Base-by-base conservation (phyloP, 1,284 basidiomycete species). In the Cutaneotrichosporon sp. region DNA sequence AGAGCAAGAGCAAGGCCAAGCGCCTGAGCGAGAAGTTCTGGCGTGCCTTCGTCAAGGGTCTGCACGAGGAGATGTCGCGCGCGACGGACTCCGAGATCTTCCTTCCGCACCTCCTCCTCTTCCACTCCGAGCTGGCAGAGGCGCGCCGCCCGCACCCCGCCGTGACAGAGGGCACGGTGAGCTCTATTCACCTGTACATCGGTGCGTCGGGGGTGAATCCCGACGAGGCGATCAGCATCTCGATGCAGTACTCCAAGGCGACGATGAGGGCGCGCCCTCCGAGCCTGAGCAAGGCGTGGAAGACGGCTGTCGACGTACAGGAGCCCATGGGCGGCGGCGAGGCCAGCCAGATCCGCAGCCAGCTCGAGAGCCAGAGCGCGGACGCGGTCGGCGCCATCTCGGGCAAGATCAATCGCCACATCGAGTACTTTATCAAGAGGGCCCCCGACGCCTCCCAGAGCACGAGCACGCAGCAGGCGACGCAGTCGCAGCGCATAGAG, bases 161-260 rank as follows among this genome's bases (percentile, higher is more conserved):
- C 60, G 74, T 83, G 52, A 84, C 85, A 45, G 89, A 87, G 69
- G 92, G 92, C 1, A 79, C 84, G 0, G 81, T 90, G 2, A 77
- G 83, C 70, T 81, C 81, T 11, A 89, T 85, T 36, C 82, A 85
- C 9, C 82, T 97, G 4, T 86, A 87, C 31, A 83, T 97, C 24
- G 93, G 93, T 1, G 89, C 92, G 63, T 79, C 84, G 6, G 86
- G 87, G 9, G 81, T 83, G 2, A 81, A 85, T 36, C 79, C 85
- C 2, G 86, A 87, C 3, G 86, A 91, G 71, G 87, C 90, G 0
- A 80, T 97, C 52, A 86, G 87, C 70, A 85, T 98, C 59, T 79
- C 82, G 1, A 84, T 97, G 70, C 88, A 88, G 71, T 84, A 88
- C 42, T 89, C 87, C 71, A 98, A 98, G 79, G 90, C 88, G 64